Conservation (phyloP, 371 early-diverging fungal species). For the Mucor velutinosus region DNA sequence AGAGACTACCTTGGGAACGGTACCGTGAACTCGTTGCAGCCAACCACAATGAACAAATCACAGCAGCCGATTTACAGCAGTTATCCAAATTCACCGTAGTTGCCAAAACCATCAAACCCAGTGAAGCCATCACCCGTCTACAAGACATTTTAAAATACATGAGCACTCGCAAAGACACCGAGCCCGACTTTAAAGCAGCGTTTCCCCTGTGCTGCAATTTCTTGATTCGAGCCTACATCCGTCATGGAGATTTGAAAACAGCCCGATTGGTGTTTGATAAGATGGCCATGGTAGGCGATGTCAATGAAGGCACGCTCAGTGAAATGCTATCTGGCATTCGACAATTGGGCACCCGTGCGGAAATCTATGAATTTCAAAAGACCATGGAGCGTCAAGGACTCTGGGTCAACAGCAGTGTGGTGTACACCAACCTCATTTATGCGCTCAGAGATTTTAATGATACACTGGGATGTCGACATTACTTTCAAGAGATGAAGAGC, state of each 20-base stretch:
- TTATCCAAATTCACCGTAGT: neutral
- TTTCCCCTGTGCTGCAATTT: conserved; percentile 41
- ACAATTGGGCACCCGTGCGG: conserved; percentile 12
- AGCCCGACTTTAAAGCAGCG: neutral
- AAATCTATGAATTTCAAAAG: conserved; percentile 22
- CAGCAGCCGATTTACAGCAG: neutral
- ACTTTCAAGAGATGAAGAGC: conserved; percentile 17
- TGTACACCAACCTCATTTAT: conserved; percentile 25
- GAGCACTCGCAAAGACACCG: neutral
- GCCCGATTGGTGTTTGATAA: conserved; percentile 39
- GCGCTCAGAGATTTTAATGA: conserved; percentile 24
- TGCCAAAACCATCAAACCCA: neutral
- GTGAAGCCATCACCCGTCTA: conserved; percentile 9
- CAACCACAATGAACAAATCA: neutral
- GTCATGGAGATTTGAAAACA: conserved; percentile 21
- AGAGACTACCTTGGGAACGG: neutral
- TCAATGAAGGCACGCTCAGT: conserved; percentile 15
- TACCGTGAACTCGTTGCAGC: neutral
- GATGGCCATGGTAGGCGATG: conserved; percentile 10
- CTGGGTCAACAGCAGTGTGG: conserved; percentile 1
- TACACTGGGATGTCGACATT: conserved; percentile 6
- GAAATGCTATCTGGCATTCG: conserved; percentile 35
- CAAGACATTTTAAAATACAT: conserved; percentile 29
- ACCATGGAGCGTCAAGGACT: conserved; percentile 1
- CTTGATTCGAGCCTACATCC: conserved; percentile 35